Evolutionary conservation across 148 eudicot species (phyloP), one percentile per base, ranked within the genome.

Genomic region (Cornus florida): DNA sequence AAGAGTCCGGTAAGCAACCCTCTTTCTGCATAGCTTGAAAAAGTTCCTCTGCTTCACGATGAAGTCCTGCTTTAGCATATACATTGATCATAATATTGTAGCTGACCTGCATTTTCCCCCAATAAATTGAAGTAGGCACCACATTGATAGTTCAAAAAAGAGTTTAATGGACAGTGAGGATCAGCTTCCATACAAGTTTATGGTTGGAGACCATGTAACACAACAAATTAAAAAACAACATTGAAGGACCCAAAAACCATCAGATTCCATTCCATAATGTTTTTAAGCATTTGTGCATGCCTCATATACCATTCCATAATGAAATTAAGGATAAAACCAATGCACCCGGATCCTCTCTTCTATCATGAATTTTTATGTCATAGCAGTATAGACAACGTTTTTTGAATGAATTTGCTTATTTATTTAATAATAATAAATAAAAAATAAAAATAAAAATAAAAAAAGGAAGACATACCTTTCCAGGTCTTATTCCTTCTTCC

Each of bases 401-500:
- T n/a, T n/a, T n/a, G n/a, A n/a, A n/a, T n/a, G n/a, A n/a, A n/a
- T n/a, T n/a, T n/a, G n/a, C n/a, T n/a, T n/a, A n/a, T n/a, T n/a
- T n/a, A n/a, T n/a, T n/a, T n/a, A n/a, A n/a, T n/a, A n/a, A n/a
- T n/a, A n/a, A n/a, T n/a, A n/a, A n/a, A n/a, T n/a, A n/a, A n/a
- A n/a, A n/a, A n/a, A n/a, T n/a, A n/a, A n/a, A n/a, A n/a, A n/a
- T n/a, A n/a, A n/a, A n/a, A n/a, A n/a, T n/a, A n/a, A n/a, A n/a
- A n/a, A n/a, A n/a, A n/a, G n/a, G n/a, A n/a, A 59, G 17, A 64
- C 75, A 62, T 81, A 92, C 98, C 95, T 91, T 86, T 71, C 98
- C 97, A 56, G 97, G 98, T 79, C 83, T 86, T 83, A 95, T 90
- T 80, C 95, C 98, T 83, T 90, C 90, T 79, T 88, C 85, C 84